phyloP scores from a whole-genome alignment of 306 rosid genomes.

The Cicer chorassanicum region DNA sequence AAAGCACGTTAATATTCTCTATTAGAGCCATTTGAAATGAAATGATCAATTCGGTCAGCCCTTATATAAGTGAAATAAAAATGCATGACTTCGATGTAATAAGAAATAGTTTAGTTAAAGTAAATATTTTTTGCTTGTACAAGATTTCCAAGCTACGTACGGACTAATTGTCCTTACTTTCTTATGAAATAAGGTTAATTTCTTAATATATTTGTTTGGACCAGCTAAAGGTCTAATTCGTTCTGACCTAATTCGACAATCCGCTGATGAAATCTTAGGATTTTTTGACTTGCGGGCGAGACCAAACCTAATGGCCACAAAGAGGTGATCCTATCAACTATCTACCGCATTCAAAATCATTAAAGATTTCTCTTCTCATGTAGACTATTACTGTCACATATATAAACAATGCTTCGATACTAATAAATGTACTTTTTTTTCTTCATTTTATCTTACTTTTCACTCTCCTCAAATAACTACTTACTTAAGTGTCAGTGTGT shows the following conservation, averaged over 20 bases:
- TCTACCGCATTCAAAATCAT: rapidly evolving
- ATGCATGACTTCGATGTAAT: background rate
- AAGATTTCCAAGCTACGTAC: slow-evolving; percentile 33
- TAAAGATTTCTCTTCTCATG: rapidly evolving
- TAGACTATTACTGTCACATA: too few species aligned
- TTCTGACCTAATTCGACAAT: too few species aligned
- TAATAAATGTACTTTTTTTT: too few species aligned
- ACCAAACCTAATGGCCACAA: too few species aligned
- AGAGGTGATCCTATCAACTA: too few species aligned
- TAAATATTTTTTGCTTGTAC: slow-evolving; percentile 23
- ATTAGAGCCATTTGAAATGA: background rate
- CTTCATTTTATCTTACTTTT: too few species aligned
- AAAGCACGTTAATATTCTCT: slow-evolving; percentile 45
- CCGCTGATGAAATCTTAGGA: too few species aligned
- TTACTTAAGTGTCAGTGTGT: too few species aligned
- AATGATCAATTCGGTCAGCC: slow-evolving; percentile 14
- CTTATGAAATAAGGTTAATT: slow-evolving; percentile 9
- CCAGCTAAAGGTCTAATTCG: too few species aligned
- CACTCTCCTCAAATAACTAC: too few species aligned
- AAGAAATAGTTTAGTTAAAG: background rate
- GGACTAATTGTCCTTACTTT: slow-evolving; percentile 21
- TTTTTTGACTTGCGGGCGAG: too few species aligned
- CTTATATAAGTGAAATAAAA: background rate
- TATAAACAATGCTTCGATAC: too few species aligned
- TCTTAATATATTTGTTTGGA: background rate